phyloP scores from a whole-genome alignment of 176 grass and related monocot species.

The Panicum miliaceum region DNA sequence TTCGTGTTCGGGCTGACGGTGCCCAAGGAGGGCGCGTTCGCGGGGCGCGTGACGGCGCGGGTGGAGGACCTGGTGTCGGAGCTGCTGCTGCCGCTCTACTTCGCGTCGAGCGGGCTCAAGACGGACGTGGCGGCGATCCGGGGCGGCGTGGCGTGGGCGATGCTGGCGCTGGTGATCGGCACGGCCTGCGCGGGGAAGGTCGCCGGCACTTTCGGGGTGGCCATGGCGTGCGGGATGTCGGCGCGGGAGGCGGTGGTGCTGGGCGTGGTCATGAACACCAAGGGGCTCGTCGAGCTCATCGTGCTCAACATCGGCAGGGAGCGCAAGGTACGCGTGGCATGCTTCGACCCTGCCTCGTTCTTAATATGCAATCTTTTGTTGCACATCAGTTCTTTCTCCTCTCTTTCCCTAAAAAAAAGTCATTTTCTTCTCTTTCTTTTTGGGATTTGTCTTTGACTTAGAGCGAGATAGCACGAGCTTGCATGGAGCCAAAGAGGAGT shows the following conservation, averaged over 20 bases:
- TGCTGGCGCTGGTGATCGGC: conserved; percentile 63
- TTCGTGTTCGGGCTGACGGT: conserved; percentile 86
- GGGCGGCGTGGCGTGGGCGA: conserved; percentile 58
- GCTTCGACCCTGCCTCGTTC: no score
- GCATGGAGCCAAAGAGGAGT: conserved; percentile 20
- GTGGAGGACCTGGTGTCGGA: conserved; percentile 83
- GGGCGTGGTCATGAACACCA: conserved; percentile 84
- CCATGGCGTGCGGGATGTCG: conserved; percentile 69
- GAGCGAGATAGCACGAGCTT: background rate
- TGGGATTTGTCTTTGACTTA: background rate
- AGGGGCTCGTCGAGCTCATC: conserved; percentile 89
- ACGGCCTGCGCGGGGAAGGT: conserved; percentile 72
- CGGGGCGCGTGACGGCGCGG: conserved; percentile 60
- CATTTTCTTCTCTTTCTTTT: no score
- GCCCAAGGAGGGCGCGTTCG: conserved; percentile 75
- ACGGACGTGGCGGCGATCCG: conserved; percentile 76
- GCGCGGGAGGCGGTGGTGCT: conserved; percentile 60
- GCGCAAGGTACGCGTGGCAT: conserved; percentile 51
- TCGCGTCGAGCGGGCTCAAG: conserved; percentile 84
- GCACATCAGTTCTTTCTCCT: no score
- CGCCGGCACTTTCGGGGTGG: conserved; percentile 59
- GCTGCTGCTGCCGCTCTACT: conserved; percentile 76
- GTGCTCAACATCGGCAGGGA: conserved; percentile 92
- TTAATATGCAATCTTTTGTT: no score
- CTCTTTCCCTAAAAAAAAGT: no score